Evolutionary conservation across 192 early-diverging fungal genomes (phyloP).

Genomic region (Gorgonomyces haynaldii): DNA sequence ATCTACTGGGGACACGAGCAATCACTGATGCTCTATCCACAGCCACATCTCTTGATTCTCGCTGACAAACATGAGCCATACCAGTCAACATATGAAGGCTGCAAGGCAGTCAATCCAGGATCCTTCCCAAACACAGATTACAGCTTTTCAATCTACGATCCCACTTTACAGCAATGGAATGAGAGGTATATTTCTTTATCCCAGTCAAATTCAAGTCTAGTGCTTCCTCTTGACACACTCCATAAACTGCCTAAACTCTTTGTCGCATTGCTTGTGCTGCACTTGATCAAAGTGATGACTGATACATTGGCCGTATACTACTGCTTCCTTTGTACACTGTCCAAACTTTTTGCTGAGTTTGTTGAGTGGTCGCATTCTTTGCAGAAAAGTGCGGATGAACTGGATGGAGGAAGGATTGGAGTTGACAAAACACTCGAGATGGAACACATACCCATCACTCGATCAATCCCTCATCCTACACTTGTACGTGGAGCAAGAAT

Average conservation of each 20-base stretch:
- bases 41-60: constrained; percentile 75
- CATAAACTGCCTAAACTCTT: constrained; percentile 2
- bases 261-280: not conserved
- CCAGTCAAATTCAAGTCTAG: not conserved
- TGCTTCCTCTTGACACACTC: not conserved
- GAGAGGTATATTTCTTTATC: constrained; percentile 28
- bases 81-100: constrained; percentile 58
- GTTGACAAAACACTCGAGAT: too few species aligned
- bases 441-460: too few species aligned
- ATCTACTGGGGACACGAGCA: constrained; percentile 74
- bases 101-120: constrained; percentile 72
- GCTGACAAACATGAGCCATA: constrained; percentile 82
- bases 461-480: too few species aligned
- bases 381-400: not conserved
- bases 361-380: not conserved
- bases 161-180: constrained; percentile 38
- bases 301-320: constrained; percentile 2
- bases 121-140: constrained; percentile 49
- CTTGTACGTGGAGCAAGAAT: too few species aligned
- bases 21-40: constrained; percentile 74
- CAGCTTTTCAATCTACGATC: constrained; percentile 67
- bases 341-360: not conserved
- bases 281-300: not conserved
- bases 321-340: not conserved
- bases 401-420: too few species aligned